Evolutionary conservation across 2,329 filamentous ascomycete genomes (phyloP).

Genomic region (Pochonia chlamydosporia): DNA sequence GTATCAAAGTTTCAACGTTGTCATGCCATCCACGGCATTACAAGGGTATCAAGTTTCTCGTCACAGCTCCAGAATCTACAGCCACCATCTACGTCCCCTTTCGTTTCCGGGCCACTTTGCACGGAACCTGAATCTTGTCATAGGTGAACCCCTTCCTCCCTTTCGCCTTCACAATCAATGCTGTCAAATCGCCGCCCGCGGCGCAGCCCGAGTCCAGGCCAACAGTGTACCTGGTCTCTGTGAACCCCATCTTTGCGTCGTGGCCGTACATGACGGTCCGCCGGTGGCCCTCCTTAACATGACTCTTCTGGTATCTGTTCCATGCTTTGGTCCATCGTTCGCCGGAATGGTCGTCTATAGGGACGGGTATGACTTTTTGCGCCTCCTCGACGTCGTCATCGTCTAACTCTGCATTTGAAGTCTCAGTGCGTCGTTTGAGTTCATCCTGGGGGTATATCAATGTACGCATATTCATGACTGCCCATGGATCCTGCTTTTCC

Average conservation of each 20-base stretch:
- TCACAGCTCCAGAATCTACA: too few species aligned
- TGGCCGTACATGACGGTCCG: conserved; percentile 83
- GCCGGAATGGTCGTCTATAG: conserved; percentile 42
- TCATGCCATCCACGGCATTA: too few species aligned
- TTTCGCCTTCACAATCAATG: conserved; percentile 62
- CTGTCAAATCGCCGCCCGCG: conserved; percentile 68
- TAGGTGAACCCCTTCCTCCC: conserved; percentile 27
- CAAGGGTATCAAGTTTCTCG: too few species aligned
- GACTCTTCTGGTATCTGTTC: conserved; percentile 43
- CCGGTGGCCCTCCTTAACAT: conserved; percentile 24
- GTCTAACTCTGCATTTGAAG: not conserved
- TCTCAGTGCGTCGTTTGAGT: conserved; percentile 28
- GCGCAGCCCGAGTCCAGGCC: conserved; percentile 84
- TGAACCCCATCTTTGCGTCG: conserved; percentile 67
- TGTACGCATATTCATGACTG: conserved; percentile 89
- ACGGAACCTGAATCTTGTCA: conserved; percentile 35
- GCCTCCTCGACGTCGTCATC: conserved; percentile 7
- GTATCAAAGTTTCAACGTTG: conserved; percentile 1
- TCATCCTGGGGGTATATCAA: conserved; percentile 50
- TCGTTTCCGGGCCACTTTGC: conserved; percentile 15
- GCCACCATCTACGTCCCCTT: not conserved
- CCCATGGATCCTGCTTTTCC: conserved; percentile 66
- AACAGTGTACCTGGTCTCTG: conserved; percentile 60
- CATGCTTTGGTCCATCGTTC: conserved; percentile 63
- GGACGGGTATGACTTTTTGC: conserved; percentile 23